phyloP scores from a whole-genome alignment of 768 basidiomycete genomes.

The Tulasnella sp. region DNA sequence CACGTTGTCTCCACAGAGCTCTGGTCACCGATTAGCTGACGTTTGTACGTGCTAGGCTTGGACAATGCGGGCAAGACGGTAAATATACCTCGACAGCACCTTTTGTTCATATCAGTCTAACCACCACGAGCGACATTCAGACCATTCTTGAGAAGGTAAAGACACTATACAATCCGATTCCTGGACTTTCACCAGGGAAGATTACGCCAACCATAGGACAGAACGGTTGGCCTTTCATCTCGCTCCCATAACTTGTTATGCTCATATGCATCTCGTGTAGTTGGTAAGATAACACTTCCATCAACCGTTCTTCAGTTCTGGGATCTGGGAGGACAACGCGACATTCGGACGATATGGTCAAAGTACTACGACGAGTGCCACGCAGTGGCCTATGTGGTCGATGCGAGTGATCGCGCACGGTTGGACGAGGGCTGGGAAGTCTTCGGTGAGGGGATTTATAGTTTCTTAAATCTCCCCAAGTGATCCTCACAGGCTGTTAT shows the following conservation, averaged over 20 bases:
- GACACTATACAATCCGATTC: constrained; percentile 76
- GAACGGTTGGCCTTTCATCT: constrained; percentile 57
- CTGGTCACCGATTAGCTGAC: not conserved
- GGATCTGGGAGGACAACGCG: constrained; percentile 91
- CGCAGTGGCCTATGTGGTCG: constrained; percentile 90
- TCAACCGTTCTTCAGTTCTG: constrained; percentile 94
- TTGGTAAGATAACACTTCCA: constrained; percentile 85
- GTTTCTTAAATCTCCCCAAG: constrained; percentile 6
- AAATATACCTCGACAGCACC: constrained; percentile 20
- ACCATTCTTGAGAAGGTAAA: constrained; percentile 90
- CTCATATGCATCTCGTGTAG: constrained; percentile 32
- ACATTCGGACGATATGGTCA: constrained; percentile 90
- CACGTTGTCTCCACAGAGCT: constrained; percentile 16
- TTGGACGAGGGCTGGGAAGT: constrained; percentile 94
- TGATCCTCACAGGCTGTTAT: not conserved
- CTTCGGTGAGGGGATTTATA: constrained; percentile 91
- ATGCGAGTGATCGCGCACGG: constrained; percentile 82
- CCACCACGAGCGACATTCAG: constrained; percentile 31
- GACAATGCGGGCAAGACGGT: constrained; percentile 92
- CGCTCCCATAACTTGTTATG: not conserved
- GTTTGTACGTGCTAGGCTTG: constrained; percentile 28
- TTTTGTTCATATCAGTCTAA: not conserved
- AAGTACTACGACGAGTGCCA: constrained; percentile 95
- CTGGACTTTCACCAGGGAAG: constrained; percentile 82
- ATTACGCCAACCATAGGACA: constrained; percentile 96